Base-by-base conservation (phyloP, 805 yeast genomes). In the Kodamaea hsintzibuensis region DNA sequence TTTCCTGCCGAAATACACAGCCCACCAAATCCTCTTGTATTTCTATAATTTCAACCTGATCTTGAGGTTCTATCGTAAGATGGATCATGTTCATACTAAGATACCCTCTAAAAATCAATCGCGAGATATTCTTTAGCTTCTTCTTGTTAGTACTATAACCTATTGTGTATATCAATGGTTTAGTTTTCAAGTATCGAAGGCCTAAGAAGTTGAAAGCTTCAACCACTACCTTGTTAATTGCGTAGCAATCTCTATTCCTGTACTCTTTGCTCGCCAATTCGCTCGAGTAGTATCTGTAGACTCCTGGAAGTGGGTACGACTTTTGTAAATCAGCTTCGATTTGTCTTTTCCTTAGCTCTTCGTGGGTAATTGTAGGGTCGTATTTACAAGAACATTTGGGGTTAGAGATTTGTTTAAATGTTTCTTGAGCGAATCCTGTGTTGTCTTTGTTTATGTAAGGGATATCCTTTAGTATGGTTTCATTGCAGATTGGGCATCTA, bases 1-100 rank as follows among this genome's bases (percentile, higher is more conserved):
- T 42, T 42, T 58, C 66, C 51, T 66, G 70, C 14, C 66, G 40
- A 12, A 57, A 8, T 8, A 65, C 62, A 52, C 61, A 60, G 1
- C 65, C 65, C n/a, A 66, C 71, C 42, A 68, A 58, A 45, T 68
- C 69, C 40, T 60, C 69, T 7, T 52, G 47, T 2, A 61, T 42
- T 18, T 50, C 50, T 6, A 59, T 42, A 1, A 38, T 40, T 39
- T 18, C 37, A 8, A 50, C 7, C 14, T 16, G 17, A 1, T 35
- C 33, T 7, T 52, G 45, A 4, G 52, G 10, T 25, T 49, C 22
- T 5, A 47, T 38, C 8, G 38, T 47, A 3, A 47, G 30, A n/a
- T 47, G 50, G n/a, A 47, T 47, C 44, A 47, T 38, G 38, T 47
- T 47, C 50, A 47, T 33, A 3, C 40, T 27, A 17, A 35, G 30